Base-by-base conservation (phyloP, 1,139 yeast species). In the Insectozyma bohioensis region DNA sequence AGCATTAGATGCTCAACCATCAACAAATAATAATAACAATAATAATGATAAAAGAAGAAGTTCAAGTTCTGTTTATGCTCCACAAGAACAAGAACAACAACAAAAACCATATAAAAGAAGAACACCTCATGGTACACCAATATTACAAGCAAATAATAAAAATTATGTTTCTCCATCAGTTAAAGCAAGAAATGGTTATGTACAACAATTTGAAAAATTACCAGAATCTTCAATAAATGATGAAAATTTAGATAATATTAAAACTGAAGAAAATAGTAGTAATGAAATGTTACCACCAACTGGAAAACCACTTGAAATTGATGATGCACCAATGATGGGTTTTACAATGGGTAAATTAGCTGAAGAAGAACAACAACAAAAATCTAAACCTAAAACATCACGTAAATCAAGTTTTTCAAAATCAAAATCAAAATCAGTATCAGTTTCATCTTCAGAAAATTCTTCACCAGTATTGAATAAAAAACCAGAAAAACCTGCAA, bases 61-160 rank as follows among this genome's bases (percentile, higher is more conserved):
- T 4, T 59, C 68, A 28, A 56, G 67, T 8, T 52, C 63, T 24
- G 51, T 60, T 8, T 67, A 58, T 42, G 41, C 37, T 15, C 37
- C 42, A 14, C 33, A 35, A 16, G 28, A 40, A 14, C 30, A 30
- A 15, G 19, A 20, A 14, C 14, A 20, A 20, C 22, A 20, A 12
- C 10, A 19, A 20, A 34, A 36, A 20, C 21, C 34, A 12, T 50
- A 56, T 35, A 68, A 68, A 39, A 47, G 75, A 30, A 52, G 68
- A 47, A 69, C 76, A 2, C 75, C 75, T 5, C 75, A 66, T 40
- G 69, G 72, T n/a, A 70, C 76, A 0, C 76, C 76, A 1, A 52
- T 64, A 9, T 52, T 69, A 20, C 60, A 40, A 31, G 64, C 66
- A 4, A 51, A 48, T 12, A 41, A 37, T 8, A 51, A 49, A 11